Base-by-base conservation (phyloP, 805 yeast genomes). In the Yarrowia sp. region DNA sequence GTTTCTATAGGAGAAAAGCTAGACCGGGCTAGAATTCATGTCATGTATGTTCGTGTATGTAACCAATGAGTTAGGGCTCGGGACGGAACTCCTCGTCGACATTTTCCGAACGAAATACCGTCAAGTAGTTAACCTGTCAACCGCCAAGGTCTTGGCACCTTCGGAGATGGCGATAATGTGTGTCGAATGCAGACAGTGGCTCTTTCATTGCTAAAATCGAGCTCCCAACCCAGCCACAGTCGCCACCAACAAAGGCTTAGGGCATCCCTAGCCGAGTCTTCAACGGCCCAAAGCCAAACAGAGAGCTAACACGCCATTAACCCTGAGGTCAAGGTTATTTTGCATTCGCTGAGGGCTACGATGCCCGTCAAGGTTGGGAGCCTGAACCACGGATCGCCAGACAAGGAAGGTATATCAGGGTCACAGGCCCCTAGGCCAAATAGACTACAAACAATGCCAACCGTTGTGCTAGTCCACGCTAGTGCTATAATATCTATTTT, bases 61-160 rank as follows among this genome's bases (percentile, higher is more conserved):
- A 42, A 42, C 14, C 16, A 32, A 44, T 16, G 49, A 44, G 22
- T 27, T 44, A 44, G 49, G 49, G 49, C 49, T 27, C n/a, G n/a
- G n/a, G n/a, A 21, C 49, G 33, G 49, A 25, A 44, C 22, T 10
- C 16, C 33, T 12, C 49, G 25, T 19, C 14, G 16, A 9, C n/a
- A 13, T 19, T 13, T 33, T n/a, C 7, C 36, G n/a, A 33, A n/a
- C n/a, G n/a, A n/a, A n/a, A n/a, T n/a, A n/a, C n/a, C n/a, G n/a
- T n/a, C n/a, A n/a, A n/a, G n/a, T n/a, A n/a, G n/a, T n/a, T n/a
- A n/a, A n/a, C n/a, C n/a, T n/a, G n/a, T n/a, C n/a, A n/a, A n/a
- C n/a, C n/a, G n/a, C n/a, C n/a, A n/a, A n/a, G n/a, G n/a, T n/a
- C n/a, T n/a, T n/a, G n/a, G n/a, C n/a, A n/a, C n/a, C n/a, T n/a